A percentile compares a stretch with the other conserved stretches of the same genome.
These are phyloP conservation scores for Microdochium bolleyi DNA, from an alignment of 2,329 filamentous ascomycete genomes.

Conservation along the genomic window DNA sequence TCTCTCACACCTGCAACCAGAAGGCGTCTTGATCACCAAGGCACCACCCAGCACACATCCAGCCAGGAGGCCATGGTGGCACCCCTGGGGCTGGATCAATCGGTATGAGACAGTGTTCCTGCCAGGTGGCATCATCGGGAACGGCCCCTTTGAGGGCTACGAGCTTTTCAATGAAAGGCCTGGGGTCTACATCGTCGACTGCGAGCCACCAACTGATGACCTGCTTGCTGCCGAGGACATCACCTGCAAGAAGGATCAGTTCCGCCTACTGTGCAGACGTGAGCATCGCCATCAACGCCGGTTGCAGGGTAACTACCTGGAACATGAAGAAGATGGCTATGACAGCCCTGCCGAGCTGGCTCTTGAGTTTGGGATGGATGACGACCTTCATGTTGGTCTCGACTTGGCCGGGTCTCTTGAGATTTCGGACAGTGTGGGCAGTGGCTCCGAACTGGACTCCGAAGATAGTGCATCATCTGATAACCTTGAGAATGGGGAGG, in stretches of 20 bases:
- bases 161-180: neutral
- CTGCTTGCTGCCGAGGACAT: conserved; percentile 4
- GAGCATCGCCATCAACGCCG: neutral
- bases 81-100: neutral
- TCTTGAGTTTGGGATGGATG: neutral
- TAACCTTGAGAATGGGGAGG: neutral
- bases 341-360: neutral
- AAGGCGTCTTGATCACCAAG: neutral
- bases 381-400: neutral
- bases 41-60: neutral
- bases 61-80: neutral
- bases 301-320: neutral
- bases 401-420: neutral
- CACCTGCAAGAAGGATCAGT: neutral
- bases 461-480: neutral
- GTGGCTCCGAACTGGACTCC: neutral
- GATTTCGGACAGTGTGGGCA: neutral
- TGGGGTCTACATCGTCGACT: conserved; percentile 8
- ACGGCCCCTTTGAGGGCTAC: conserved; percentile 11
- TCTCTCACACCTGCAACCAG: neutral
- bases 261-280: neutral
- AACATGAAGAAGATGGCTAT: neutral
- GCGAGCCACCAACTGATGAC: conserved; percentile 6
- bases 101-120: neutral
- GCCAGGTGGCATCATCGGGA: conserved; percentile 2